phyloP scores from a whole-genome alignment of 352 stramenopile species.

The Lagenidium giganteum region DNA sequence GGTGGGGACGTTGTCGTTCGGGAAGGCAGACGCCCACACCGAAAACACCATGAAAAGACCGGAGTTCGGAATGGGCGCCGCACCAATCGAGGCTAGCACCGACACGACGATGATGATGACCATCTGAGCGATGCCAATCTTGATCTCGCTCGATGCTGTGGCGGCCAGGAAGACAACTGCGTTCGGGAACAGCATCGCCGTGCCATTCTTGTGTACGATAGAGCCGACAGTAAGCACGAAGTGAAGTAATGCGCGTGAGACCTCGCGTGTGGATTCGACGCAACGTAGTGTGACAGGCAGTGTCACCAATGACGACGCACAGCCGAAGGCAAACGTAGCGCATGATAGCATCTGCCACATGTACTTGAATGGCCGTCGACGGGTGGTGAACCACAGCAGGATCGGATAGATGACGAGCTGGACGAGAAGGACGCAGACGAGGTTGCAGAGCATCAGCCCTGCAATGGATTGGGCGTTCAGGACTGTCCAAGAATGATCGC shows the following conservation, averaged over 20 bases:
- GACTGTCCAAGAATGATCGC: too few relatives aligned
- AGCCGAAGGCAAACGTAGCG: constrained; percentile 44
- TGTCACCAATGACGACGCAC: constrained; percentile 43
- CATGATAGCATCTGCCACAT: constrained; percentile 40
- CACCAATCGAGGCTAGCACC: constrained; percentile 37
- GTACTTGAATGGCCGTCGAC: constrained; percentile 34
- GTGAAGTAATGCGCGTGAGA: constrained; percentile 37
- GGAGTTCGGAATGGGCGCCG: constrained; percentile 43
- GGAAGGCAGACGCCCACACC: constrained; percentile 47
- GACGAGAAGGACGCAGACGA: constrained; percentile 27
- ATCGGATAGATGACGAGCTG: constrained; percentile 39
- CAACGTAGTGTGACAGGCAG: constrained; percentile 45
- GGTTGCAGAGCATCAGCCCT: constrained; percentile 33
- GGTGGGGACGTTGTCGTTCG: constrained; percentile 23
- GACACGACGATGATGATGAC: constrained; percentile 46
- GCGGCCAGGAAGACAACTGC: constrained; percentile 45
- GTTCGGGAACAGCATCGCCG: constrained; percentile 47
- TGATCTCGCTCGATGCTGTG: constrained; percentile 20
- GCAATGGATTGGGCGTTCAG: constrained; percentile 33
- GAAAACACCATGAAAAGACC: constrained; percentile 55
- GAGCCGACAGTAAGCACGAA: constrained; percentile 56
- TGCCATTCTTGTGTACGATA: constrained; percentile 57
- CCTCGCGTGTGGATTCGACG: constrained; percentile 37
- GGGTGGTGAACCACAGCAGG: constrained; percentile 24
- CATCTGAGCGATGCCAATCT: constrained; percentile 27